Evolutionary conservation across 768 basidiomycete genomes (phyloP), one percentile per base, ranked within the genome.

Genomic region (Asterophora lycoperdoides): DNA sequence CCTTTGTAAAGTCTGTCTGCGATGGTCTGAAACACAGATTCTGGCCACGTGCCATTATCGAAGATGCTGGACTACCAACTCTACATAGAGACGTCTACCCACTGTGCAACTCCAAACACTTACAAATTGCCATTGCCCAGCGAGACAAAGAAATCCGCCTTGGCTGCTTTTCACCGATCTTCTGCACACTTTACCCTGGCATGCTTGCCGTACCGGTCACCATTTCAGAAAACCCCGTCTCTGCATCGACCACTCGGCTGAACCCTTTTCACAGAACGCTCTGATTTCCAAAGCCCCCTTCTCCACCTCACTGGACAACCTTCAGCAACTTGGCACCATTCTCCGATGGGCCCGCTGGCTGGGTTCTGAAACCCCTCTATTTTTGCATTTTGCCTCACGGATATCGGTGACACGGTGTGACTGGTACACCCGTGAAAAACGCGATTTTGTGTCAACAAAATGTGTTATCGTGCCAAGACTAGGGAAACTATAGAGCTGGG

Each of bases 1-100:
- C 65, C 58, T 68, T 73, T 20, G 71, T 76, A 0, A 8, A 47
- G 0, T 76, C 69, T 0, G 64, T 76, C 0, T 44, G 55, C 1
- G 3, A 20, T 0, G 64, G 68, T 0, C 56, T 78, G 0, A 40
- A 56, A 0, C 48, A 66, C 0, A 75, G 75, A n/a, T n/a, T n/a
- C n/a, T n/a, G n/a, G n/a, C n/a, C n/a, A n/a, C n/a, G n/a, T n/a
- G n/a, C n/a, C n/a, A 0, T 76, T 77, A 41, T 78, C 73, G 18
- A 33, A 5, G 15, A 38, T 1, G 39, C 18, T 0, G 51, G n/a
- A 0, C 64, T 61, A 17, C 69, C 66, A 2, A 14, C 20, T 0
- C 60, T 43, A 5, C 18, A 8, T 23, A 18, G 34, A 13, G 30
- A 36, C 17, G 13, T 23, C 1, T 40, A 44, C n/a, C 23, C 28